Evolutionary conservation across 805 yeast species (phyloP).

Genomic region (Starmerella riodocensis): DNA sequence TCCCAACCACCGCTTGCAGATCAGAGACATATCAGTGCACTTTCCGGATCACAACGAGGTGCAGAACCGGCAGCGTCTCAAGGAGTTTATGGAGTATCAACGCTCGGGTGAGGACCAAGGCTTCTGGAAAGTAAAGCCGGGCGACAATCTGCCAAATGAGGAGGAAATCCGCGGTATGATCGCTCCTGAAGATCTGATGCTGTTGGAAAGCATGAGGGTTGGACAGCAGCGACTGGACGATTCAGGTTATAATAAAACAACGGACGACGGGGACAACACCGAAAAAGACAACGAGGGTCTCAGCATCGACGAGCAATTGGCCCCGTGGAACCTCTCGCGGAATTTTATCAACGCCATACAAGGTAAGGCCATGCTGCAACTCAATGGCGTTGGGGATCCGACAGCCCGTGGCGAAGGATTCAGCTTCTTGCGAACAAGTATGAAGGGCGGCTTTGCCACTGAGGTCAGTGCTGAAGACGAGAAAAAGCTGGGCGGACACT

Average conservation of each 20-base stretch:
- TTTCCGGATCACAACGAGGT: slow-evolving; percentile 96
- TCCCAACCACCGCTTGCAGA: slow-evolving; percentile 60
- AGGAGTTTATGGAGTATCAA: slow-evolving; percentile 96
- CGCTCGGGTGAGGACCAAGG: slow-evolving; percentile 91
- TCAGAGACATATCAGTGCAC: slow-evolving; percentile 77
- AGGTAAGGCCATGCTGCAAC: slow-evolving; percentile 91
- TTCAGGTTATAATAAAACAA: slow-evolving; percentile 40
- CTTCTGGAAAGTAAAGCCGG: slow-evolving; percentile 73
- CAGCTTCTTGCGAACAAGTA: slow-evolving; percentile 77
- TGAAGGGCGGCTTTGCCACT: slow-evolving; percentile 78
- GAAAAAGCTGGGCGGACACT: slow-evolving; percentile 44
- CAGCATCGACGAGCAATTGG: slow-evolving; percentile 67
- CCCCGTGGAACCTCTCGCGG: slow-evolving; percentile 89
- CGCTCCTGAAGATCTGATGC: slow-evolving; percentile 77
- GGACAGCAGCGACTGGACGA: slow-evolving; percentile 87
- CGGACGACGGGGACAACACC: slow-evolving; percentile 30
- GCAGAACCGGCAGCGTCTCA: slow-evolving; percentile 89
- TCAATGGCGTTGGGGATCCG: slow-evolving; percentile 91
- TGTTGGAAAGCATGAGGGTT: slow-evolving; percentile 81
- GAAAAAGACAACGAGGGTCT: slow-evolving; percentile 26
- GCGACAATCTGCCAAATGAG: slow-evolving; percentile 55
- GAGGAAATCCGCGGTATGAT: slow-evolving; percentile 72
- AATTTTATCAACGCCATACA: slow-evolving; percentile 89
- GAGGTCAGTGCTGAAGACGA: slow-evolving; percentile 18
- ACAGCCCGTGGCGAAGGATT: slow-evolving; percentile 82